Evolutionary conservation across 2,329 filamentous ascomycete genomes (phyloP).

Genomic region (Xylariales sp.): DNA sequence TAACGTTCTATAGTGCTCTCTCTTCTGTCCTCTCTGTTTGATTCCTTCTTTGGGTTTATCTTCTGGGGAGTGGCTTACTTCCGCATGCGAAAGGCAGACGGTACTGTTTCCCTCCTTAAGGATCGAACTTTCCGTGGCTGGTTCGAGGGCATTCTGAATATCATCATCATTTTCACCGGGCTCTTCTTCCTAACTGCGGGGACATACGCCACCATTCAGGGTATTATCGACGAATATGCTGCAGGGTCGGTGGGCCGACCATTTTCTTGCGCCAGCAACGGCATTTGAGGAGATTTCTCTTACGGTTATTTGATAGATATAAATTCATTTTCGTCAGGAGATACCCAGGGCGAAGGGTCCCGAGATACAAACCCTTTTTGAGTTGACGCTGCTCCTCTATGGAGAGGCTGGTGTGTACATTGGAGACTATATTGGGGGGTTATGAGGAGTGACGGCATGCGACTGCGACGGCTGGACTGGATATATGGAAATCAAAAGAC

Average conservation of each 20-base stretch:
- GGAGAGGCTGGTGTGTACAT: slow-evolving; percentile 23
- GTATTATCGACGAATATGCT: slow-evolving; percentile 78
- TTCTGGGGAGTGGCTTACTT: slow-evolving; percentile 90
- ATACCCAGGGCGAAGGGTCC: slow-evolving; percentile 40
- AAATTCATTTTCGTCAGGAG: slow-evolving; percentile 36
- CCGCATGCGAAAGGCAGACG: slow-evolving; percentile 76
- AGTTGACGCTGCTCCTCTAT: slow-evolving; percentile 5
- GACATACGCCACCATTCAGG: slow-evolving; percentile 82
- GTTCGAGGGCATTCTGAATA: slow-evolving; percentile 73
- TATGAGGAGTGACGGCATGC: neutral
- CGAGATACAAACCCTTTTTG: neutral
- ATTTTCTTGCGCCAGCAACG: slow-evolving; percentile 80
- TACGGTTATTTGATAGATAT: slow-evolving; percentile 20
- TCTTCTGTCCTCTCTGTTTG: slow-evolving; percentile 88
- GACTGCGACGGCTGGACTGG: slow-evolving; percentile 1
- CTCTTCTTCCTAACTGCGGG: slow-evolving; percentile 84
- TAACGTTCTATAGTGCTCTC: slow-evolving; percentile 62
- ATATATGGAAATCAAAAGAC: slow-evolving; percentile 14
- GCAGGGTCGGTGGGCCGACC: slow-evolving; percentile 73
- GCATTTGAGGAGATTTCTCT: slow-evolving; percentile 56
- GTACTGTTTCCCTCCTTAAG: slow-evolving; percentile 63
- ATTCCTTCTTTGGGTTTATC: slow-evolving; percentile 95
- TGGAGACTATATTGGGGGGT: slow-evolving; percentile 6
- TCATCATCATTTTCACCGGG: slow-evolving; percentile 78
- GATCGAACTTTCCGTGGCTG: slow-evolving; percentile 64